Evolutionary conservation across 2,329 filamentous ascomycete species (phyloP).

Genomic region (Thermoascus crustaceus): DNA sequence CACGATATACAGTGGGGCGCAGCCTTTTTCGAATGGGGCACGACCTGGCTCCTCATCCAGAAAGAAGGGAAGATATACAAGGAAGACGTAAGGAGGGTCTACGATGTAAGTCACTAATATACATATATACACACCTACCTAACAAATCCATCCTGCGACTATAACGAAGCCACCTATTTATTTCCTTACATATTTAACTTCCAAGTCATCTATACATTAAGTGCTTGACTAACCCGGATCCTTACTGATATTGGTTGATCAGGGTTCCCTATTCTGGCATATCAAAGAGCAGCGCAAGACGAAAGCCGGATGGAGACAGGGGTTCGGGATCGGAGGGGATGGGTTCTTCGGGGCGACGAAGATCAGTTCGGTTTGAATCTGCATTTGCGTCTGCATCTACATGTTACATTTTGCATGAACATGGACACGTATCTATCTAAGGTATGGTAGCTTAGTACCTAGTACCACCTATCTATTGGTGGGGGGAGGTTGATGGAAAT

Average conservation of each 20-base stretch:
- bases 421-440: background rate
- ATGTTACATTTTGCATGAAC: background rate
- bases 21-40: constrained; percentile 36
- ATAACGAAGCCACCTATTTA: too few relatives aligned
- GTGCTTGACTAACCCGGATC: too few relatives aligned
- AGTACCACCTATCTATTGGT: too few relatives aligned
- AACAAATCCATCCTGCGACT: too few relatives aligned
- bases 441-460: too few relatives aligned
- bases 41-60: constrained; percentile 23
- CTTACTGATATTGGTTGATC: background rate
- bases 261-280: background rate
- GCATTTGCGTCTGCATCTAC: background rate
- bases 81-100: constrained; percentile 20
- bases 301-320: background rate
- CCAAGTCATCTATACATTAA: too few relatives aligned
- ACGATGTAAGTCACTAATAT: constrained; percentile 31
- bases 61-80: constrained; percentile 21
- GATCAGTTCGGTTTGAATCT: background rate
- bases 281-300: background rate
- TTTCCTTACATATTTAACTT: too few relatives aligned
- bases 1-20: constrained; percentile 30
- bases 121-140: too few relatives aligned
- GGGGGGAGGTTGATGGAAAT: too few relatives aligned
- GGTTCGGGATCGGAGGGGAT: background rate
- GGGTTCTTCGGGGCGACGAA: background rate